Evolutionary conservation across 805 yeast species (phyloP), one percentile per base, ranked within the genome.

Genomic region (Naumovozyma dairenensis): DNA sequence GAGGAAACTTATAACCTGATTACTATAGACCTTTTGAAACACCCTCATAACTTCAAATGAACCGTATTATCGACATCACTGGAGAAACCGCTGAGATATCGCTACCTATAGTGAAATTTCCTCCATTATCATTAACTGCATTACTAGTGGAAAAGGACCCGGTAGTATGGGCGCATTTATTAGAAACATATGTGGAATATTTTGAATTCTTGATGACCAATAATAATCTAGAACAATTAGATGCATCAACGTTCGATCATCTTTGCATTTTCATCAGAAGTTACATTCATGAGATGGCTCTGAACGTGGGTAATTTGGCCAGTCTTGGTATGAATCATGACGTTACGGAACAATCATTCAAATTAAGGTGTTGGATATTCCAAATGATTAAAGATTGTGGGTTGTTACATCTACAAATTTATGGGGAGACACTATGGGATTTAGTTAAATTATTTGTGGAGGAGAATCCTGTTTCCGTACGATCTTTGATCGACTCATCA

Each of bases 81-180:
- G 57, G 53, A 1, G 40, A 39, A n/a, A 18, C 25, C 4, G 38
- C 44, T 10, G 36, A 39, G 14, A 34, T 52, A n/a, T 34, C 47
- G 9, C 59, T 77, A 4, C 83, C 83, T 2, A 69, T 80, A 6
- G 80, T 81, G 14, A 69, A 71, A 17, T 81, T 74, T 39, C 92
- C 92, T 6, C 86, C 87, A 2, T 80, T 80, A 57, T 71, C 71
- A 40, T 65, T 81, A 18, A 63, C 92, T 22, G 80, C 87, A 0
- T 74, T 84, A n/a, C 60, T 81, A 50, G 77, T 79, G 5, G 92
- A 81, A 49, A 80, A 74, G 40, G 93, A 81, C 50, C 93, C 93
- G 0, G 86, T 81, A 16, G 81, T 81, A 6, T 81, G 89, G 86
- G 79, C 71, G 4, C 85, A 80, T 51, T 57, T 79, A 15, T 55